Evolutionary conservation across 2,329 filamentous ascomycete species (phyloP).

Genomic region (Penicillium sp.): DNA sequence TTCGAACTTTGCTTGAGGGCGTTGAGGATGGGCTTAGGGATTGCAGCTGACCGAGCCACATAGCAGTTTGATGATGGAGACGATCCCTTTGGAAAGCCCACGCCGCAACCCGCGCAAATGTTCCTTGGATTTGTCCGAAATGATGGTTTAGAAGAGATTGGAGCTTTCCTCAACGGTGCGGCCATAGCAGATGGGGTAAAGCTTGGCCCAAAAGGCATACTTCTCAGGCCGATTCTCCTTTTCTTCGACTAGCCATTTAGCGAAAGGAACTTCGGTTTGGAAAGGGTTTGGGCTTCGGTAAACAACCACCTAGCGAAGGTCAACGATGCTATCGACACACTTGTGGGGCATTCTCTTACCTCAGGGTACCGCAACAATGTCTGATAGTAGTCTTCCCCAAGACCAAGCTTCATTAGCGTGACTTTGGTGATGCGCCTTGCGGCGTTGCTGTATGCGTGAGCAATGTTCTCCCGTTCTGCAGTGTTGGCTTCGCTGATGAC

Average conservation of each 20-base stretch:
- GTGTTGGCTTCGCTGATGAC: constrained; percentile 14
- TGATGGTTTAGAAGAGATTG: constrained; percentile 16
- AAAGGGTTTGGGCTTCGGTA: constrained; percentile 29
- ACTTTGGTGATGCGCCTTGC: constrained; percentile 20
- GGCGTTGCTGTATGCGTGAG: constrained; percentile 24
- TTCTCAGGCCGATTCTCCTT: constrained; percentile 19
- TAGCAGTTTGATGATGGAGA: not conserved
- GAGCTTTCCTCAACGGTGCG: constrained; percentile 28
- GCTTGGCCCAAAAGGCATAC: constrained; percentile 29
- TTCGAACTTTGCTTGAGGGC: not conserved
- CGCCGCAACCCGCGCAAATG: no score
- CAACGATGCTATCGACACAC: not conserved
- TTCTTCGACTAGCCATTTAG: constrained; percentile 28
- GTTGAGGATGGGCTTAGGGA: not conserved
- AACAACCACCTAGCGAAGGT: constrained; percentile 21
- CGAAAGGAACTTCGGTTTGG: constrained; percentile 28
- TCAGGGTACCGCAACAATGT: constrained; percentile 28
- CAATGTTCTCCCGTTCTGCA: constrained; percentile 17
- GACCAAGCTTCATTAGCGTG: constrained; percentile 24
- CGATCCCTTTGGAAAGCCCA: no score
- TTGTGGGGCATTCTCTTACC: constrained; percentile 14
- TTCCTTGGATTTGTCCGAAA: no score
- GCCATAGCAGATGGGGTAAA: constrained; percentile 33
- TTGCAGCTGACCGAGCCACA: not conserved
- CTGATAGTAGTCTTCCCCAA: constrained; percentile 21